Base-by-base conservation (phyloP, 2,329 filamentous ascomycete genomes). In the Trichoderma semiorbis region DNA sequence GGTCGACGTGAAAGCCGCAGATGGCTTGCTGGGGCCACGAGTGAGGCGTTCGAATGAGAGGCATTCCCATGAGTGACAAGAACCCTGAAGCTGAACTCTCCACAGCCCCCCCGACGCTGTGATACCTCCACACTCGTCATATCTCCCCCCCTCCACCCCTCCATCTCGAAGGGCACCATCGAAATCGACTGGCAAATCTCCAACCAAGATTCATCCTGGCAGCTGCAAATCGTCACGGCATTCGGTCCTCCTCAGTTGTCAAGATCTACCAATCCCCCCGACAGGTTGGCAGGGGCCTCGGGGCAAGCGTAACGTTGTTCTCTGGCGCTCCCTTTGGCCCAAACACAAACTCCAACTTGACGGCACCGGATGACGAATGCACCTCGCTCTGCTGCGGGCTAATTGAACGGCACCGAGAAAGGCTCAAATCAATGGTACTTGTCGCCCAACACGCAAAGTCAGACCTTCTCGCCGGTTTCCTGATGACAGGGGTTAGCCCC, bases 81-180 rank as follows among this genome's bases (percentile, higher is more conserved):
- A 50, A 50, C 43, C 43, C 43, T 50, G 43, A 50, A 68, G 65
- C 65, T 68, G 65, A 68, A 30, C 50, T 47, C 53, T 39, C 53
- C 26, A 39, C 65, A 43, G 65, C 36, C 65, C 65, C 53, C n/a
- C 65, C 65, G 26, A 60, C 28, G 65, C 28, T 12, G 65, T 68
- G 53, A 47, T 60, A 60, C 65, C 34, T 43, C 65, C 34, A 57
- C 50, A n/a, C 28, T 39, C 36, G 26, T 60, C 36, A 43, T 47
- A 34, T 68, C 18, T 6, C 26, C 10, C 24, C 36, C 26, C 18
- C 34, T 18, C 58, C 47, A n/a, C 24, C 34, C 34, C 34, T 36
- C 36, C 34, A 47, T 60, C 47, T 43, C n/a, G 21, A 39, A 34
- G 26, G 53, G 7, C 32, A n/a, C 36, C 36, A 32, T 24, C 32